A percentile compares a stretch with the other conserved stretches of the same genome.
phyloP scores from a whole-genome alignment of 2,329 filamentous ascomycete species.

The Ophidiomyces ophidiicola region DNA sequence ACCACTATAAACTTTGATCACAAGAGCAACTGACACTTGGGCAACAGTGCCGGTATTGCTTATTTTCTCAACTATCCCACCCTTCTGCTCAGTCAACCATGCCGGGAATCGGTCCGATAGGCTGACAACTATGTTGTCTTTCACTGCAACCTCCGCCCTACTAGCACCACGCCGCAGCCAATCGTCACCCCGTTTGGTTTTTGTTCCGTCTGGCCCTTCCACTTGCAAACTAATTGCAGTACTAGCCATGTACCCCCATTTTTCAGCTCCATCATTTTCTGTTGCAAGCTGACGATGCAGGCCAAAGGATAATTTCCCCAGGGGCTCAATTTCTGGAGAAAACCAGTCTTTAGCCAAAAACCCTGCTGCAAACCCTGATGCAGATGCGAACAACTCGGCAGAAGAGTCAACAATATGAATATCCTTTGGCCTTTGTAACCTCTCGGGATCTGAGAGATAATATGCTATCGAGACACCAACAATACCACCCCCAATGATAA shows the following conservation, averaged over 20 bases:
- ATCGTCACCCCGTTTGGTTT: slow-evolving; percentile 43
- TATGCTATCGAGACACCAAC: slow-evolving; percentile 61
- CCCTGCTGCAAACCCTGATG: slow-evolving; percentile 61
- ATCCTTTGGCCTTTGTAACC: slow-evolving; percentile 18
- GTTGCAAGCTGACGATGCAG: slow-evolving; percentile 55
- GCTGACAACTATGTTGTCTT: slow-evolving; percentile 25
- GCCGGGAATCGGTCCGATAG: slow-evolving; percentile 30
- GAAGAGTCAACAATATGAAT: slow-evolving; percentile 50
- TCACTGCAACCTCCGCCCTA: slow-evolving; percentile 42
- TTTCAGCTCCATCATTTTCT: slow-evolving; percentile 43
- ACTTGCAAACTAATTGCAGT: slow-evolving; percentile 46
- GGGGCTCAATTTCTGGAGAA: slow-evolving; percentile 40
- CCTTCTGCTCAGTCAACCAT: slow-evolving; percentile 48
- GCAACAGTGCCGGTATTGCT: slow-evolving; percentile 49
- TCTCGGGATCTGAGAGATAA: slow-evolving; percentile 46
- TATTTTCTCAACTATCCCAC: slow-evolving; percentile 49
- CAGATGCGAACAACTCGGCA: slow-evolving; percentile 54
- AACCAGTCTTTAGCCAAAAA: slow-evolving; percentile 69
- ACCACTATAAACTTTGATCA: not conserved
- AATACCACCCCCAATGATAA: slow-evolving; percentile 59
- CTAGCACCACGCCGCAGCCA: slow-evolving; percentile 56
- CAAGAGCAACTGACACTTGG: slow-evolving; percentile 46
- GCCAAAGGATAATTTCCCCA: slow-evolving; percentile 57
- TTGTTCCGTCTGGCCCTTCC: slow-evolving; percentile 26
- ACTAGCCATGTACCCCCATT: slow-evolving; percentile 49